These are phyloP conservation scores for Herpetomonas samuelpessoai DNA, from an alignment of 208 protist genomes.

Conservation along the genomic window DNA sequence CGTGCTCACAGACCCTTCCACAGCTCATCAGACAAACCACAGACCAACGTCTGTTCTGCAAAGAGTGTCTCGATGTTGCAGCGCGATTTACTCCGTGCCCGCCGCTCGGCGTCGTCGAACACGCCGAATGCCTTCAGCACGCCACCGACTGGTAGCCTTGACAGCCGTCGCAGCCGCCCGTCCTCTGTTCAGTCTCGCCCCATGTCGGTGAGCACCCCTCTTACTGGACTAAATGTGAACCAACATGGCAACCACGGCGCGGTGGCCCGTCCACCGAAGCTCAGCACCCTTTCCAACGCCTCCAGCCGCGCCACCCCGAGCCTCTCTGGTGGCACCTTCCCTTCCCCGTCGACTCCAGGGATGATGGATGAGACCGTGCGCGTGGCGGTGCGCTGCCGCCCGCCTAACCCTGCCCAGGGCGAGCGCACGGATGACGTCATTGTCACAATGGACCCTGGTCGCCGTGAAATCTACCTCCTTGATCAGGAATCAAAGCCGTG, in stretches of 20 bases:
- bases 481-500: conserved; percentile 35
- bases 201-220: background rate
- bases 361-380: conserved; percentile 51
- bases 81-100: conserved; percentile 24
- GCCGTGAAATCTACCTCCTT: conserved; percentile 31
- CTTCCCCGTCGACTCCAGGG: conserved; percentile 7
- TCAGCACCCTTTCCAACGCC: conserved; percentile 23
- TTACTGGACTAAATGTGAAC: background rate
- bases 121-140: background rate
- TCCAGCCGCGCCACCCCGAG: conserved; percentile 10
- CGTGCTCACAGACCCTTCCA: too few relatives aligned
- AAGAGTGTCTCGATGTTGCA: too few relatives aligned
- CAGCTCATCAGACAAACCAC: too few relatives aligned
- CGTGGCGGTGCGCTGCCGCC: conserved; percentile 77
- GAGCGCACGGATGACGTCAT: conserved; percentile 43
- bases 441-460: conserved; percentile 67
- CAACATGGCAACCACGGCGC: conserved; percentile 12
- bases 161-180: background rate
- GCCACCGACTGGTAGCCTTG: background rate
- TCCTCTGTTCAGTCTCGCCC: background rate
- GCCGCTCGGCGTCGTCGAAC: conserved; percentile 15
- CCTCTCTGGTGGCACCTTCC: conserved; percentile 4
- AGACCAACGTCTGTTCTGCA: too few relatives aligned
- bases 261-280: conserved; percentile 3
- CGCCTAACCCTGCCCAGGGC: conserved; percentile 33